Evolutionary conservation across 2,329 filamentous ascomycete species (phyloP).

Genomic region (Microcyclosporella mali): DNA sequence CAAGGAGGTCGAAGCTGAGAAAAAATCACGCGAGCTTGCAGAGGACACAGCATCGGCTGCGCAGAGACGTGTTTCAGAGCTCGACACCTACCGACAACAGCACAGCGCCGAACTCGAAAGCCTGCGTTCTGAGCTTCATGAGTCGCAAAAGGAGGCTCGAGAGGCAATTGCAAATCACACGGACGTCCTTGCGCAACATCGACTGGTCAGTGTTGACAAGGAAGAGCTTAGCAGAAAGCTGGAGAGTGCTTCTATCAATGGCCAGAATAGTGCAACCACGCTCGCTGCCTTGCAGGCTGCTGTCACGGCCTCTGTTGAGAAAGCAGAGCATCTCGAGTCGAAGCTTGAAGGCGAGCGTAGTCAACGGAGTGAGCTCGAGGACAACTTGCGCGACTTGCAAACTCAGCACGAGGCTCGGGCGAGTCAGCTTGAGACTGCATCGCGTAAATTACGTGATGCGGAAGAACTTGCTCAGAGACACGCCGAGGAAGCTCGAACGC

Average conservation of each 20-base stretch:
- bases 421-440: constrained; percentile 67
- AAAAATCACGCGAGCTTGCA: constrained; percentile 70
- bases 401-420: constrained; percentile 76
- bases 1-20: constrained; percentile 73
- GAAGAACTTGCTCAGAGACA: constrained; percentile 85
- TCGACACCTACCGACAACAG: constrained; percentile 78
- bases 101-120: constrained; percentile 79
- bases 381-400: constrained; percentile 68
- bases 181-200: constrained; percentile 67
- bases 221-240: constrained; percentile 66
- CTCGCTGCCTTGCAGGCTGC: constrained; percentile 72
- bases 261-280: constrained; percentile 63
- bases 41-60: constrained; percentile 82
- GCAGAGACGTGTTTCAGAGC: constrained; percentile 72
- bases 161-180: constrained; percentile 73
- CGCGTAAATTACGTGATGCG: constrained; percentile 70
- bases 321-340: constrained; percentile 67
- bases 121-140: constrained; percentile 77
- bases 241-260: constrained; percentile 58
- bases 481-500: constrained; percentile 77
- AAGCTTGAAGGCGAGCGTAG: constrained; percentile 77
- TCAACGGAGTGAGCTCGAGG: constrained; percentile 68
- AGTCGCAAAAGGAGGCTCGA: constrained; percentile 67
- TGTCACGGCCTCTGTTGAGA: constrained; percentile 70
- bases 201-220: constrained; percentile 80